Conservation (phyloP, 106 monocot genomes). For the Dioscorea zingiberensis region DNA sequence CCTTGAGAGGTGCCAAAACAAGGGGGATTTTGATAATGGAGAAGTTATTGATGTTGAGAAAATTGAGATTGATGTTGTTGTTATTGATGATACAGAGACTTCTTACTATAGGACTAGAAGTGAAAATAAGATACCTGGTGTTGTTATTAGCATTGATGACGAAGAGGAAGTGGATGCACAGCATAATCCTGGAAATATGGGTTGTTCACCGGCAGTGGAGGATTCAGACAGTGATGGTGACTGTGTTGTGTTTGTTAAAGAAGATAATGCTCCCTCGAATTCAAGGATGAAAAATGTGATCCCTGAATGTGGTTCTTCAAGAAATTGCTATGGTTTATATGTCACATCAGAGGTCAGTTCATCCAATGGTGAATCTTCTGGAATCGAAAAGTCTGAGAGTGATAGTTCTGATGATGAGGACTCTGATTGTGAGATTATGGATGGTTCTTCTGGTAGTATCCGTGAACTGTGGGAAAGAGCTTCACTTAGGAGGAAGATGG, state of each 20-base stretch:
- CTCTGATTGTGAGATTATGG: conserved; percentile 88
- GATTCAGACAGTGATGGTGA: conserved; percentile 14
- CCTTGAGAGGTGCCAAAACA: conserved; percentile 44
- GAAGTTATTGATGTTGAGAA: conserved; percentile 51
- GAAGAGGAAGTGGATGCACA: conserved; percentile 34
- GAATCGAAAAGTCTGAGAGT: conserved; percentile 5
- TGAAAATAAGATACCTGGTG: conserved; percentile 18
- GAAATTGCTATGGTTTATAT: conserved; percentile 46
- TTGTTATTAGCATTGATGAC: conserved; percentile 71
- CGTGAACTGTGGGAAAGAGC: conserved; percentile 91
- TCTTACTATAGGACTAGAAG: conserved; percentile 20
- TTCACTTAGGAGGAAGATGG: conserved; percentile 37
- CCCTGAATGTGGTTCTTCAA: conserved; percentile 19
- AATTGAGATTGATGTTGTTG: conserved; percentile 29
- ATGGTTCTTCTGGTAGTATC: conserved; percentile 53
- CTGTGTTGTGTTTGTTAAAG: conserved; percentile 15
- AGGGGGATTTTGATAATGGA: conserved; percentile 19
- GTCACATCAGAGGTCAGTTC: conserved; percentile 9
- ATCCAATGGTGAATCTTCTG: conserved; percentile 22
- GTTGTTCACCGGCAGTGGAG: conserved; percentile 11
- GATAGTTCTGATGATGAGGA: conserved; percentile 29
- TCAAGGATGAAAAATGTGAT: not conserved
- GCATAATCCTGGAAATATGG: conserved; percentile 6
- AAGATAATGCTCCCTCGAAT: conserved; percentile 9
- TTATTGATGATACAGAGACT: conserved; percentile 30